Conservation (phyloP, 2,329 filamentous ascomycete species). For the Trichoderma oligosporum region DNA sequence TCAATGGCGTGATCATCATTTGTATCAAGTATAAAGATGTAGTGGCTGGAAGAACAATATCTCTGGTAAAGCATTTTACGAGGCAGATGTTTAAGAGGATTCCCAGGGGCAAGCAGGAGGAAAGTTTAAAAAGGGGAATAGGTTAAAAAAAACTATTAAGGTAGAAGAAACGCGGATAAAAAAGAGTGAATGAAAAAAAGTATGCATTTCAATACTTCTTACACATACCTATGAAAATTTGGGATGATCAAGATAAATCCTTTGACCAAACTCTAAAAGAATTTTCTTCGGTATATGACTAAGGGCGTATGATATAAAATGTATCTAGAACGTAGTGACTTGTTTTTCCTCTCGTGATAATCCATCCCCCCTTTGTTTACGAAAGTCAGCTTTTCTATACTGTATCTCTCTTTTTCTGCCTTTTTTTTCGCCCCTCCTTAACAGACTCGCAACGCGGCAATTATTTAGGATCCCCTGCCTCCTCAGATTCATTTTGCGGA, state of each 20-base stretch:
- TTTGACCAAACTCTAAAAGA: background rate
- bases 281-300: background rate
- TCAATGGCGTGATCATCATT: background rate
- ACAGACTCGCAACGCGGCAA: background rate
- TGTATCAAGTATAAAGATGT: constrained; percentile 5
- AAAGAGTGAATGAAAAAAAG: background rate
- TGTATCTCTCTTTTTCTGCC: constrained; percentile 1
- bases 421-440: background rate
- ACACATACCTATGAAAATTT: background rate
- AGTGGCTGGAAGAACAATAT: background rate
- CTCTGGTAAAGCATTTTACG: background rate
- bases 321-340: constrained; percentile 12
- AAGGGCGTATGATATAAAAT: constrained; percentile 8
- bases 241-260: background rate
- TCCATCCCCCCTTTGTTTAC: constrained; percentile 4
- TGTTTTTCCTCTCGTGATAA: constrained; percentile 3
- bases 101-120: background rate
- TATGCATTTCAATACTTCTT: background rate
- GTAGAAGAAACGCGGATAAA: background rate
- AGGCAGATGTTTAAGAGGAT: background rate
- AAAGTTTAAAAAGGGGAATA: background rate
- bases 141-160: background rate
- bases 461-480: constrained; percentile 39
- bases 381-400: constrained; percentile 9
- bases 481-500: constrained; percentile 49